These are phyloP conservation scores for Nectriaceae sp. DNA, from an alignment of 2,329 filamentous ascomycete genomes.

Conservation along the genomic window DNA sequence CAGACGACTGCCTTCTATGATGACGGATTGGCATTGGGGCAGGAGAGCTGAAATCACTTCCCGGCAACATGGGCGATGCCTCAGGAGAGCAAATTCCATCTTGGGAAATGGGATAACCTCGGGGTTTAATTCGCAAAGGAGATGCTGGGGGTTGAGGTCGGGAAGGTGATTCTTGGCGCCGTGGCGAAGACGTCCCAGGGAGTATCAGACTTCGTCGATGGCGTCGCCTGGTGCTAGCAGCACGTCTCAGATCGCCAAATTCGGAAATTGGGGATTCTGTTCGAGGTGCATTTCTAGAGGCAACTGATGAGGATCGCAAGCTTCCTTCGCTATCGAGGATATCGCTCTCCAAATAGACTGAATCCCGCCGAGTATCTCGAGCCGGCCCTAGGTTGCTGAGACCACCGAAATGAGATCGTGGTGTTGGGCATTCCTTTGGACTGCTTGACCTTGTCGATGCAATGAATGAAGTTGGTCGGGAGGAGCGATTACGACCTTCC, in stretches of 20 bases:
- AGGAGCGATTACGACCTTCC: conserved; percentile 28
- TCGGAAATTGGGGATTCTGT: conserved; percentile 93
- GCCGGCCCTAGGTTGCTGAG: conserved; percentile 58
- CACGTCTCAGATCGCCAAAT: conserved; percentile 71
- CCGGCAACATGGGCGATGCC: conserved; percentile 82
- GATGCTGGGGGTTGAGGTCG: conserved; percentile 79
- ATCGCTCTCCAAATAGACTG: conserved; percentile 82
- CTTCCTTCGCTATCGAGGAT: conserved; percentile 85
- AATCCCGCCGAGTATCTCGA: conserved; percentile 71
- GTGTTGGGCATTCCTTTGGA: conserved; percentile 87
- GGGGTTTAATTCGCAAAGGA: conserved; percentile 85
- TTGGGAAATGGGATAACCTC: conserved; percentile 58
- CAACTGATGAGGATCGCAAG: conserved; percentile 74
- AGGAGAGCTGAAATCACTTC: conserved; percentile 80
- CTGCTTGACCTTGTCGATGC: conserved; percentile 86
- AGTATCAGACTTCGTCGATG: conserved; percentile 87
- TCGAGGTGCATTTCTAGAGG: conserved; percentile 67
- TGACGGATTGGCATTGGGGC: conserved; percentile 62
- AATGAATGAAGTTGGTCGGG: conserved; percentile 54
- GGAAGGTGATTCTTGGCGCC: conserved; percentile 86
- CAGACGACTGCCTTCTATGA: conserved; percentile 89
- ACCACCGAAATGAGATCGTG: conserved; percentile 73
- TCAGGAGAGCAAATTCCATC: conserved; percentile 81
- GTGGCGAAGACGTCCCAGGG: conserved; percentile 75
- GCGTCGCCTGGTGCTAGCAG: conserved; percentile 77